Evolutionary conservation across 2,329 filamentous ascomycete species (phyloP).

Genomic region (Emergomyces africanus): DNA sequence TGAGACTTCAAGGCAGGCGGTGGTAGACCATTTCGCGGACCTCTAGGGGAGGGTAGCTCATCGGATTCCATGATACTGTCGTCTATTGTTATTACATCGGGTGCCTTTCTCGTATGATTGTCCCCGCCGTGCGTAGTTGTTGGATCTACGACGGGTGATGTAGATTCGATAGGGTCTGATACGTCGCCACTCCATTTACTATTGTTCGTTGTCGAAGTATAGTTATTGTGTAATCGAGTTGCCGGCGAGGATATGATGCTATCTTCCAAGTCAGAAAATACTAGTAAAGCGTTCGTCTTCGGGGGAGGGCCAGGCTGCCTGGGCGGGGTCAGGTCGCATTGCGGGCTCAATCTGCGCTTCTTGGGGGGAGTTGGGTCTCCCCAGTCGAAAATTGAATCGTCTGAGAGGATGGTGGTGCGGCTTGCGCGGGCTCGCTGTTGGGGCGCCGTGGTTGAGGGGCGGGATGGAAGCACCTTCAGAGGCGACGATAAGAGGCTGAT

Average conservation of each 20-base stretch:
- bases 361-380: slow-evolving; percentile 10
- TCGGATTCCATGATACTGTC: slow-evolving; percentile 16
- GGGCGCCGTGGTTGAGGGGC: not conserved
- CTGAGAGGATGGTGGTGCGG: slow-evolving; percentile 1
- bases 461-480: not conserved
- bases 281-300: not conserved
- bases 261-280: not conserved
- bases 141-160: slow-evolving; percentile 26
- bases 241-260: not conserved
- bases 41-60: slow-evolving; percentile 13
- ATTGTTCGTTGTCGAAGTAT: slow-evolving; percentile 4
- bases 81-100: slow-evolving; percentile 24
- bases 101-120: slow-evolving; percentile 9
- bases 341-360: slow-evolving; percentile 18
- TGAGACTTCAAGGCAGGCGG: slow-evolving; percentile 10
- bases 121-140: slow-evolving; percentile 1
- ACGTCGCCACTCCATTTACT: slow-evolving; percentile 14
- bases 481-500: slow-evolving; percentile 23
- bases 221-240: not conserved
- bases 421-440: not conserved
- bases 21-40: slow-evolving; percentile 13
- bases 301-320: slow-evolving; percentile 1
- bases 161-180: slow-evolving; percentile 32
- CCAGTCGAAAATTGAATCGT: slow-evolving; percentile 7
- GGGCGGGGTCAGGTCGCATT: slow-evolving; percentile 11